Base-by-base conservation (phyloP, 2,329 filamentous ascomycete species). In the Fusarium bactridioides region DNA sequence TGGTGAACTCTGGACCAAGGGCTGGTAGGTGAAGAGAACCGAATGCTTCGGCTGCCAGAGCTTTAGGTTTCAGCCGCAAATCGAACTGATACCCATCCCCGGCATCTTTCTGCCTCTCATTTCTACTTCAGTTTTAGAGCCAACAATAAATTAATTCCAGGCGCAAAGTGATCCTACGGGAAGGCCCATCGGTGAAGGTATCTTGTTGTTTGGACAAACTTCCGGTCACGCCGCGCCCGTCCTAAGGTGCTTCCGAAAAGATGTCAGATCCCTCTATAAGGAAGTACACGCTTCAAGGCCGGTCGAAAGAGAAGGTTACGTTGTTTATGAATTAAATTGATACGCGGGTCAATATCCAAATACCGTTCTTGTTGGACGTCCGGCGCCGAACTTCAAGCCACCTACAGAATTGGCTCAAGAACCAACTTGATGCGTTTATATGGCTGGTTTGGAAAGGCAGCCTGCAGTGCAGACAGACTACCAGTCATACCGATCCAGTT, bases 281-380 rank as follows among this genome's bases (percentile, higher is more conserved):
- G 27, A 31, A 3, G 21, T 21, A 3, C 21, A 31, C 3, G 45
- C 27, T 18, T 16, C 9, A 3, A 3, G 12, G 7, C 3, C 10
- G 4, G 13, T n/a, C 27, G 21, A n/a, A 31, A 48, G 10, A n/a
- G 15, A 8, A 12, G 4, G 21, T 13, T 7, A 18, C 10, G 15
- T 21, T 13, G 10, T 37, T 35, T 11, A 6, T 5, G 7, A 6
- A 4, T 11, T 9, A 4, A 7, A 10, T 25, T 0, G 8, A 35
- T 3, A 6, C 18, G n/a, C 4, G 2, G 12, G 9, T 5, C 15
- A 23, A 18, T 23, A 23, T 19, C 10, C 15, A 33, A 23, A 7
- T 6, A 10, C 7, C 21, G 2, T 19, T 21, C 27, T 5, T 15
- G 8, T 33, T 10, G 10, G 16, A 4, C 16, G 11, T 13, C 29